These are phyloP conservation scores for Stagonosporopsis tanaceti DNA, from an alignment of 2,329 filamentous ascomycete species.

Conservation along the genomic window DNA sequence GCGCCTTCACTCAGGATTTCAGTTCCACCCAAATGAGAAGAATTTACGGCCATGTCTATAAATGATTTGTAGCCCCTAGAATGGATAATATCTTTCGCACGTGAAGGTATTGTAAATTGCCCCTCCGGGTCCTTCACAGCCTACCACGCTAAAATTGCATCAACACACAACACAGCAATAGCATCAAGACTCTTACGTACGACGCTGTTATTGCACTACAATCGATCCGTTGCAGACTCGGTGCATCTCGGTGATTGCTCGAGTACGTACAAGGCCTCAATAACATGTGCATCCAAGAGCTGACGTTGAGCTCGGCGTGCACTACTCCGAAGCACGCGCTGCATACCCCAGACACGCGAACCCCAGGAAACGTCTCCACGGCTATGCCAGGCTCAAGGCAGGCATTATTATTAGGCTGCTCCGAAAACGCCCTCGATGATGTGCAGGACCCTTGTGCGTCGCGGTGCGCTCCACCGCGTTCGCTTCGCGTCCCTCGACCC, in stretches of 20 bases:
- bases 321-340: conserved; percentile 9
- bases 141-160: not conserved
- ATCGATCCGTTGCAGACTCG: not conserved
- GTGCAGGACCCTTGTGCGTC: not conserved
- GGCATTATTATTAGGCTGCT: not conserved
- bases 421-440: conserved; percentile 7
- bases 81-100: too few relatives aligned
- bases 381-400: conserved; percentile 18
- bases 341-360: conserved; percentile 10
- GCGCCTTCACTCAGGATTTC: too few relatives aligned
- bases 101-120: too few relatives aligned
- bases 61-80: not conserved
- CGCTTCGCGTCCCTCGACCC: conserved; percentile 13
- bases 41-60: not conserved
- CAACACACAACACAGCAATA: not conserved
- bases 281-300: not conserved
- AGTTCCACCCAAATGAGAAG: not conserved
- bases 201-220: not conserved
- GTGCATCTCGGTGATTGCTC: conserved; percentile 1
- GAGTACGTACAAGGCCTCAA: not conserved
- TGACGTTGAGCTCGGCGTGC: conserved; percentile 13
- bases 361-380: conserved; percentile 12
- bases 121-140: not conserved
- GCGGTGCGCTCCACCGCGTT: not conserved
- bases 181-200: not conserved